Percentiles rank a stretch among this genome's conserved stretches.
Evolutionary conservation across 164 flowering plant species (phyloP).

Genomic region (Nymphaea thermarum): DNA sequence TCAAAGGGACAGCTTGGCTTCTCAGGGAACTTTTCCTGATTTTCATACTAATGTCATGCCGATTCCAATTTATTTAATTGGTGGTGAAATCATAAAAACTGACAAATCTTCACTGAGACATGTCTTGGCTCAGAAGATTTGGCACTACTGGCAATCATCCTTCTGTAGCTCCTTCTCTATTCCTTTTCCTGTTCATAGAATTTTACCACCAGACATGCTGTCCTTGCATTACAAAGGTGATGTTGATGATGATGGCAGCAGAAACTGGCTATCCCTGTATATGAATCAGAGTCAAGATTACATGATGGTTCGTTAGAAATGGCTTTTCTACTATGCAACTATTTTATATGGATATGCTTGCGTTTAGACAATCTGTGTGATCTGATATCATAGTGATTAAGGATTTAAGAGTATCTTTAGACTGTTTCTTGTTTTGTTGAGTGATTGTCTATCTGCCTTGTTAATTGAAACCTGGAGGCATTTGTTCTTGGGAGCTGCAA

Average conservation of each 20-base stretch:
- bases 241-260: conserved; percentile 28
- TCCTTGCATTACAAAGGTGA: conserved; percentile 28
- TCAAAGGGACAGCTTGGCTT: conserved; percentile 10
- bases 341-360: no score
- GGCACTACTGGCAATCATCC: conserved; percentile 30
- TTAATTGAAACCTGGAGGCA: no score
- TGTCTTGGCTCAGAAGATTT: conserved; percentile 22
- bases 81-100: conserved; percentile 34
- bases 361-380: no score
- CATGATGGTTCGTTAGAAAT: conserved; percentile 38
- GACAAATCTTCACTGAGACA: conserved; percentile 24
- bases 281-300: conserved; percentile 30
- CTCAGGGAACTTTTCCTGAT: conserved; percentile 8
- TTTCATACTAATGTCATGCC: conserved; percentile 9
- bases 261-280: conserved; percentile 35
- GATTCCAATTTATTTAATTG: conserved; percentile 41
- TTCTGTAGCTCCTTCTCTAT: conserved; percentile 38
- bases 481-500: no score
- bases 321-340: no score
- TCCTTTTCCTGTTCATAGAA: conserved; percentile 29
- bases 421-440: no score
- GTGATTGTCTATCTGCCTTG: no score
- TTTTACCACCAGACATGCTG: conserved; percentile 25
- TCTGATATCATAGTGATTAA: no score
- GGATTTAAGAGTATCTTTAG: no score